A percentile compares a stretch with the other conserved stretches of the same genome.
These are phyloP conservation scores for Podila minutissima DNA, from an alignment of 192 early-diverging fungal genomes.

Conservation along the genomic window DNA sequence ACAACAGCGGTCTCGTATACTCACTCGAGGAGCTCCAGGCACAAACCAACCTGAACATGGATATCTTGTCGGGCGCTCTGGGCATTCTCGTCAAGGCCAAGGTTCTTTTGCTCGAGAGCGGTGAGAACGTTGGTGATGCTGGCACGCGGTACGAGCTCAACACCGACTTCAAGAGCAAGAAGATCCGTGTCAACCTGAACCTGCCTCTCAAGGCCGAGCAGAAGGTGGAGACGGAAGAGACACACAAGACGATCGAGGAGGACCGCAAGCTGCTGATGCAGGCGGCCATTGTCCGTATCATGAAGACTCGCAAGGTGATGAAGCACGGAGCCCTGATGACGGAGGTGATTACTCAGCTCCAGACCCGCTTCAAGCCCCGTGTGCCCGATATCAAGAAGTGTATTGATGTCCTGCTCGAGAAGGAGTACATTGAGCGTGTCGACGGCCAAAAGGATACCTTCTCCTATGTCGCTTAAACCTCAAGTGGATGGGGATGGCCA, in stretches of 20 bases:
- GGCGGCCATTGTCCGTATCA: constrained; percentile 99
- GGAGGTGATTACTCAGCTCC: constrained; percentile 89
- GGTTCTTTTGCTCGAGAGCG: constrained; percentile 67
- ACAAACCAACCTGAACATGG: constrained; percentile 76
- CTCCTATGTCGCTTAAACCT: constrained; percentile 78
- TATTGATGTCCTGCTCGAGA: constrained; percentile 93
- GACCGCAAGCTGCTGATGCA: constrained; percentile 95
- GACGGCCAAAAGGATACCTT: constrained; percentile 86
- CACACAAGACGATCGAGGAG: constrained; percentile 91
- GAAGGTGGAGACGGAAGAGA: constrained; percentile 91
- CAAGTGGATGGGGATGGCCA: not conserved
- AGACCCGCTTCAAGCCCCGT: constrained; percentile 89
- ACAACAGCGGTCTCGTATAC: constrained; percentile 82
- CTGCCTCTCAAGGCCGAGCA: constrained; percentile 86
- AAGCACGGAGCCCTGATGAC: constrained; percentile 86
- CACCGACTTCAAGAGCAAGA: constrained; percentile 85
- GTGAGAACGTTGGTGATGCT: constrained; percentile 64
- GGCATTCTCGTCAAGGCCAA: constrained; percentile 87
- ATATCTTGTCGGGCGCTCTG: constrained; percentile 74
- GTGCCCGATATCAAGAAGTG: constrained; percentile 95
- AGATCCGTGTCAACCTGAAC: constrained; percentile 90
- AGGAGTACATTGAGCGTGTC: constrained; percentile 91
- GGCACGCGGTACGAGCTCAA: constrained; percentile 79
- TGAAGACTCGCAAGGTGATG: constrained; percentile 97
- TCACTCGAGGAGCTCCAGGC: constrained; percentile 80